phyloP scores from a whole-genome alignment of 2,329 filamentous ascomycete species.

The Arthrobotrys iridis region DNA sequence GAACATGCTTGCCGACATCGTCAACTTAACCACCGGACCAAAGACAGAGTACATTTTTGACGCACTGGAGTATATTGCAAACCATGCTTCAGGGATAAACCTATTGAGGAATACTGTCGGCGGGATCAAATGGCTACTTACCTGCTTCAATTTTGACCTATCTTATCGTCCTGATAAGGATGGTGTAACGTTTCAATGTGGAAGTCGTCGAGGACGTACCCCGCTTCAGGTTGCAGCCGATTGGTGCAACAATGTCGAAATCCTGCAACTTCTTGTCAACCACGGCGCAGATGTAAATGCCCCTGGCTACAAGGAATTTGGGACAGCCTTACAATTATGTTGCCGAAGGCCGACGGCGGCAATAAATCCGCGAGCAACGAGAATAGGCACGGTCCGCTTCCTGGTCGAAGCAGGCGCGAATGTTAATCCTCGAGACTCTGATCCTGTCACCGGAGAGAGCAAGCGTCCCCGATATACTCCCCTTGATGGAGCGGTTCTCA shows the following conservation, averaged over 20 bases:
- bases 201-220: neutral
- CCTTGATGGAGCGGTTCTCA: neutral
- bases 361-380: neutral
- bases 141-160: no score
- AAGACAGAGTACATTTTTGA: neutral
- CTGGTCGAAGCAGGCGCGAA: neutral
- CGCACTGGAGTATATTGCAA: neutral
- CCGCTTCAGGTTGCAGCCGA: conserved; percentile 5
- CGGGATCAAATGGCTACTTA: no score
- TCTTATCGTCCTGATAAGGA: no score
- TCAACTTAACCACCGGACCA: no score
- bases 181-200: no score
- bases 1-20: no score
- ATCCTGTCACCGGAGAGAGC: neutral
- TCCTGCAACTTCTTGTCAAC: neutral
- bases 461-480: neutral
- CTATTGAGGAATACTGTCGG: no score
- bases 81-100: no score
- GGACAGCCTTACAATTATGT: neutral
- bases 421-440: neutral
- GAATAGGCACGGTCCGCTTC: neutral
- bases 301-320: neutral
- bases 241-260: neutral
- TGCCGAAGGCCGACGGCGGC: neutral
- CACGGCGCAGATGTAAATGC: neutral